These are phyloP conservation scores for Incumbomyces delicatus DNA, from an alignment of 2,329 filamentous ascomycete genomes.

Conservation along the genomic window DNA sequence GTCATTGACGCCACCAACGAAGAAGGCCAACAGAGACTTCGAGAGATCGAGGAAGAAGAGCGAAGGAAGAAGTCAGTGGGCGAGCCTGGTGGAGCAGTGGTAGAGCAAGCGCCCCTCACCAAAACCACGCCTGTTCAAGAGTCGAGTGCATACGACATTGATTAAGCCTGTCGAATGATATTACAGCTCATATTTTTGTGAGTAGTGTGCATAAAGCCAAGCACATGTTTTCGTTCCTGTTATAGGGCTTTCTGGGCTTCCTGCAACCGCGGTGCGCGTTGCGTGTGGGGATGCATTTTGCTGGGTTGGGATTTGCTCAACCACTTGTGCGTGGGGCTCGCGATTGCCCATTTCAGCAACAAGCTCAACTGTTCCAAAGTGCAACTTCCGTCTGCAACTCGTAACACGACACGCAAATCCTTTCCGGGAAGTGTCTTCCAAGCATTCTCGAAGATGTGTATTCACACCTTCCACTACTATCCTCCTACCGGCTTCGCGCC, in stretches of 20 bases:
- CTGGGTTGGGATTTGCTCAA: background rate
- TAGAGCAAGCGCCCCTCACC: constrained; percentile 1
- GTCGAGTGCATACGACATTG: constrained; percentile 7
- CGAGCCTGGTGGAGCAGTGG: constrained; percentile 17
- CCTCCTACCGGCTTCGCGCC: background rate
- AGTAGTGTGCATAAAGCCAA: no score
- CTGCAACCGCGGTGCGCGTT: no score
- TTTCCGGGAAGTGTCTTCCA: background rate
- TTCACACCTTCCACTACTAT: background rate
- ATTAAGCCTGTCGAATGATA: background rate
- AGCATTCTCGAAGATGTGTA: background rate
- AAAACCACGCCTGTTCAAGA: background rate
- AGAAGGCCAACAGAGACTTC: constrained; percentile 67
- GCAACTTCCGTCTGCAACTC: background rate
- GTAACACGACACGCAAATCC: background rate
- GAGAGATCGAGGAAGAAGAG: constrained; percentile 59
- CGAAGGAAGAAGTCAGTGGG: constrained; percentile 21
- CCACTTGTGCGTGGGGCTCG: constrained; percentile 1
- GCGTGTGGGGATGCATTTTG: no score
- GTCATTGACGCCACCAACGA: constrained; percentile 93
- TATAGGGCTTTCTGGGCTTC: no score
- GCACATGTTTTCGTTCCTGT: no score
- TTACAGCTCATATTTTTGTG: background rate
- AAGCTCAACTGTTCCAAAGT: constrained; percentile 5
- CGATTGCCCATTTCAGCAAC: constrained; percentile 1